A percentile compares a stretch with the other conserved stretches of the same genome.
Evolutionary conservation across 2,329 filamentous ascomycete species (phyloP).

Genomic region (Cercospora sp.): DNA sequence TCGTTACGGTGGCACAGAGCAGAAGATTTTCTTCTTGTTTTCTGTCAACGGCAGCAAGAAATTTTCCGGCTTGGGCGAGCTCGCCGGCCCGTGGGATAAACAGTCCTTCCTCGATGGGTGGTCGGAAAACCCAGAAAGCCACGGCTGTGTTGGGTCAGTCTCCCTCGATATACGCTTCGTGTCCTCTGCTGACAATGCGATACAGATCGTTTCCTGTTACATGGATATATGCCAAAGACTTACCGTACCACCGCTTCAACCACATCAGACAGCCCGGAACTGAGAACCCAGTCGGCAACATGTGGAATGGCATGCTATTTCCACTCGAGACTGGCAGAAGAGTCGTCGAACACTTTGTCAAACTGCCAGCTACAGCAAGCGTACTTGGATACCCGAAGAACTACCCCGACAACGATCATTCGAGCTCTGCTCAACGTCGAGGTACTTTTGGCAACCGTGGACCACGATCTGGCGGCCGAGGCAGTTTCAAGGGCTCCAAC

Average conservation of each 20-base stretch:
- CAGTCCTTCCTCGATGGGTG: constrained; percentile 27
- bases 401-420: constrained; percentile 18
- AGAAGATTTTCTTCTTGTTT: constrained; percentile 36
- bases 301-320: constrained; percentile 40
- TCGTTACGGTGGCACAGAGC: constrained; percentile 18
- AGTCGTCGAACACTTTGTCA: constrained; percentile 33
- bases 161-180: neutral
- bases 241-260: constrained; percentile 31
- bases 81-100: constrained; percentile 30
- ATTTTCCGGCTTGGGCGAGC: constrained; percentile 37
- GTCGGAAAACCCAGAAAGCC: constrained; percentile 18
- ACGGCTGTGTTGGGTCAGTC: constrained; percentile 19
- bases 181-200: constrained; percentile 14
- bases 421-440: constrained; percentile 3
- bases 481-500: constrained; percentile 14
- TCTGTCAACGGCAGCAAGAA: constrained; percentile 35
- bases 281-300: constrained; percentile 33
- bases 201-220: constrained; percentile 32
- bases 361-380: constrained; percentile 25
- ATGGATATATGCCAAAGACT: constrained; percentile 37
- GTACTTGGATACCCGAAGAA: constrained; percentile 25
- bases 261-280: constrained; percentile 30
- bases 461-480: constrained; percentile 19
- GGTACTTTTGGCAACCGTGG: constrained; percentile 17
- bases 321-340: constrained; percentile 29